A percentile compares a stretch with the other conserved stretches of the same genome.
Conservation (phyloP, 2,329 filamentous ascomycete species). For the Coleophoma eucalyptorum region DNA sequence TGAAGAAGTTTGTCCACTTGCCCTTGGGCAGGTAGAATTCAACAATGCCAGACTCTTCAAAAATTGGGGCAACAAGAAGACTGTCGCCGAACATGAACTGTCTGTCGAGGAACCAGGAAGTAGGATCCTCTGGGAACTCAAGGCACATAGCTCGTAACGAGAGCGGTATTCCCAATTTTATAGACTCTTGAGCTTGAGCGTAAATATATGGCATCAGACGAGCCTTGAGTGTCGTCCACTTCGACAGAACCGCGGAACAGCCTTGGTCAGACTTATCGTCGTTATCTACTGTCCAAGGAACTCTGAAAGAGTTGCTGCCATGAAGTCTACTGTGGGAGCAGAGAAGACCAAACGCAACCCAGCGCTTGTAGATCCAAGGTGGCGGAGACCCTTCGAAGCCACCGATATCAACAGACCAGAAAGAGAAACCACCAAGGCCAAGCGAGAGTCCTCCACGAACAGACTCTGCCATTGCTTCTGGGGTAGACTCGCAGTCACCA, state of each 20-base stretch:
- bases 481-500: constrained; percentile 59
- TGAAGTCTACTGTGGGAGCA: constrained; percentile 57
- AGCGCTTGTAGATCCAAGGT: constrained; percentile 58
- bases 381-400: constrained; percentile 57
- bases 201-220: constrained; percentile 55
- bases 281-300: constrained; percentile 59
- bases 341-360: constrained; percentile 61
- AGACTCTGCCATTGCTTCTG: constrained; percentile 59
- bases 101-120: constrained; percentile 51
- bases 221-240: constrained; percentile 41
- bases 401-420: constrained; percentile 60
- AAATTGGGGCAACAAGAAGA: constrained; percentile 54
- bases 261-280: constrained; percentile 43
- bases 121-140: constrained; percentile 58
- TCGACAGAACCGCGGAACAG: constrained; percentile 47
- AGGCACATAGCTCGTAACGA: constrained; percentile 53
- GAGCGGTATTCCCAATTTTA: constrained; percentile 46
- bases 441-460: constrained; percentile 54
- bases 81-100: constrained; percentile 59
- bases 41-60: constrained; percentile 49
- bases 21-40: constrained; percentile 53
- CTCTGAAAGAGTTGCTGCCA: constrained; percentile 56
- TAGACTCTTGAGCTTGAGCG: constrained; percentile 44
- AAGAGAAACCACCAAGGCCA: constrained; percentile 53
- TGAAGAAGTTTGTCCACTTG: constrained; percentile 45